A percentile compares a stretch with the other conserved stretches of the same genome.
These are phyloP conservation scores for Golubevia sp. DNA, from an alignment of 1,284 basidiomycete species.

Conservation along the genomic window DNA sequence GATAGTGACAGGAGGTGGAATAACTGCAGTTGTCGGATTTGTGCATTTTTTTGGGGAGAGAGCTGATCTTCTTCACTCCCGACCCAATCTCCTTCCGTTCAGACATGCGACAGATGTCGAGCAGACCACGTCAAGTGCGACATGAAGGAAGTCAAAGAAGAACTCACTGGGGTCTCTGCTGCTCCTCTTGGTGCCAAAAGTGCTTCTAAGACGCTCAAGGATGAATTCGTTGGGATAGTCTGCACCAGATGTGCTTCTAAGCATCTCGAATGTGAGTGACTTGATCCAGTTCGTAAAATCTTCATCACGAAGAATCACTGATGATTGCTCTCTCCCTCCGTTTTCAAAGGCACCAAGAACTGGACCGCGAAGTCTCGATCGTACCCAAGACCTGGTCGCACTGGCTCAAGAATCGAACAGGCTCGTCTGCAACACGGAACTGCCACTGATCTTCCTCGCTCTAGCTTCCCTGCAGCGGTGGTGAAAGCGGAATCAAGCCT, in stretches of 20 bases:
- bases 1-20: too few species aligned
- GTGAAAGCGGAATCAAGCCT: not conserved
- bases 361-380: constrained; percentile 34
- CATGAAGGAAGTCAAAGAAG: constrained; percentile 18
- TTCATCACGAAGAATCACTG: too few species aligned
- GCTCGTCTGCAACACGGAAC: constrained; percentile 13
- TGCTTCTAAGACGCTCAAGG: constrained; percentile 14
- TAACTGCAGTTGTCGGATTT: too few species aligned
- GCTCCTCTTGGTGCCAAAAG: constrained; percentile 9
- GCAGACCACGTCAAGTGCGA: constrained; percentile 51
- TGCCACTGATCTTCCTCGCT: too few species aligned
- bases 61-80: too few species aligned
- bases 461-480: not conserved
- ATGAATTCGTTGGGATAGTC: constrained; percentile 15
- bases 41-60: too few species aligned
- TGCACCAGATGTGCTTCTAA: constrained; percentile 42
- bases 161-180: constrained; percentile 13
- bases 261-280: too few species aligned
- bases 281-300: too few species aligned
- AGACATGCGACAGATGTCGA: constrained; percentile 51
- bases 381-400: constrained; percentile 49
- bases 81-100: too few species aligned
- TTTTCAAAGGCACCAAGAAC: constrained; percentile 48
- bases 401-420: constrained; percentile 55
- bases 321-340: too few species aligned